These are phyloP conservation scores for Corymbia calophylla DNA, from an alignment of 441 rosid genomes.

Conservation along the genomic window DNA sequence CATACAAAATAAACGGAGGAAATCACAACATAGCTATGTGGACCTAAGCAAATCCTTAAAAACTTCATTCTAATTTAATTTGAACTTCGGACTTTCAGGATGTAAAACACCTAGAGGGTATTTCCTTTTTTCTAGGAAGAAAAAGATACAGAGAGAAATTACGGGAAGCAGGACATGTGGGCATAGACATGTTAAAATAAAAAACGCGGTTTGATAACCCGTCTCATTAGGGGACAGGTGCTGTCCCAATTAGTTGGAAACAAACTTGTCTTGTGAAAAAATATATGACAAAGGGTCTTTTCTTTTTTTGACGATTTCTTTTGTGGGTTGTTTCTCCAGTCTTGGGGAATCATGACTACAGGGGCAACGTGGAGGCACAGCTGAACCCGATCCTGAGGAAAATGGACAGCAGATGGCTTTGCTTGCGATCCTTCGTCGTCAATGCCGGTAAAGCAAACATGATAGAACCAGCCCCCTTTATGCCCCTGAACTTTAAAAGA, in stretches of 20 bases:
- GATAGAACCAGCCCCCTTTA: not conserved
- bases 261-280: not conserved
- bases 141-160: too few relatives aligned
- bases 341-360: slow-evolving; percentile 63
- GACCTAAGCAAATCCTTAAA: too few relatives aligned
- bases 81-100: too few relatives aligned
- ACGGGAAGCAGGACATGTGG: too few relatives aligned
- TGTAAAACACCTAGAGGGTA: too few relatives aligned
- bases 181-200: too few relatives aligned
- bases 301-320: not conserved
- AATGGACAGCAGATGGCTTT: slow-evolving; percentile 56
- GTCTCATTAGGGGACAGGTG: too few relatives aligned
- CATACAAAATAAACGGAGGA: not conserved
- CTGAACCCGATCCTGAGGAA: slow-evolving; percentile 27
- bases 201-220: too few relatives aligned
- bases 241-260: too few relatives aligned
- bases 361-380: slow-evolving; percentile 52
- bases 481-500: not conserved
- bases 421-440: slow-evolving; percentile 45
- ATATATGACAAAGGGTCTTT: not conserved
- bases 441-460: slow-evolving; percentile 23
- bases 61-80: too few relatives aligned
- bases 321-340: slow-evolving; percentile 14
- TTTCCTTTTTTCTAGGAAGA: too few relatives aligned
- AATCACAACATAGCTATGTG: not conserved